These are phyloP conservation scores for Quercus phellos DNA, from an alignment of 331 rosid genomes.

Conservation along the genomic window DNA sequence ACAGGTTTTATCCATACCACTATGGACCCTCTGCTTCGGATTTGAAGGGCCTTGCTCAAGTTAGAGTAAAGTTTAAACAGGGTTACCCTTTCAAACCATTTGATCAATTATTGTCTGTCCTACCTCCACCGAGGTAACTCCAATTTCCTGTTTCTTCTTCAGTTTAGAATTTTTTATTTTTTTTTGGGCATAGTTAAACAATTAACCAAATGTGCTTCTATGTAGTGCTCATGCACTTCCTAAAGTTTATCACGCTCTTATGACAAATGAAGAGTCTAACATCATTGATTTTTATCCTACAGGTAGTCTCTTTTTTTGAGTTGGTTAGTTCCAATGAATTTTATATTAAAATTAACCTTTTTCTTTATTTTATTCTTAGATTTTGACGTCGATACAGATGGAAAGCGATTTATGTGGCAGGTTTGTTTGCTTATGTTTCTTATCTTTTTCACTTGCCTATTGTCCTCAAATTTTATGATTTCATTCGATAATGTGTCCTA, in stretches of 20 bases:
- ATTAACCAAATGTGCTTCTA: neutral
- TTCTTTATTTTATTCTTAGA: slow-evolving; percentile 21
- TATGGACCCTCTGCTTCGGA: slow-evolving; percentile 59
- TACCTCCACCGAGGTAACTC: slow-evolving; percentile 42
- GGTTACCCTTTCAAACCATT: slow-evolving; percentile 53
- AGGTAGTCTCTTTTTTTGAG: slow-evolving; percentile 20
- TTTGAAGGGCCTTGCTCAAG: slow-evolving; percentile 41
- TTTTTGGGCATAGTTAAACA: neutral
- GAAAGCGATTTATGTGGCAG: slow-evolving; percentile 52
- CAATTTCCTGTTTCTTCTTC: neutral
- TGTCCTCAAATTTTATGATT: neutral
- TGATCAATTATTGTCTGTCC: slow-evolving; percentile 48
- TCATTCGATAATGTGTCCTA: too few species aligned
- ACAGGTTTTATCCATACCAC: slow-evolving; percentile 54
- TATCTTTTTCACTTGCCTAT: neutral
- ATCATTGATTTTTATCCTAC: slow-evolving; percentile 44
- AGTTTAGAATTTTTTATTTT: neutral
- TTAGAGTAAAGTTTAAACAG: slow-evolving; percentile 26
- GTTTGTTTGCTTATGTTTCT: slow-evolving; percentile 30
- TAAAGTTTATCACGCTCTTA: slow-evolving; percentile 17
- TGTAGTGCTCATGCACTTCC: slow-evolving; percentile 52
- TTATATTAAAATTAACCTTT: neutral
- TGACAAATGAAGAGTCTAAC: slow-evolving; percentile 32
- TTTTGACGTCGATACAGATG: slow-evolving; percentile 45
- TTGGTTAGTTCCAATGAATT: neutral